Base-by-base conservation (phyloP, 2,329 filamentous ascomycete genomes). In the Trichoderma gracile region DNA sequence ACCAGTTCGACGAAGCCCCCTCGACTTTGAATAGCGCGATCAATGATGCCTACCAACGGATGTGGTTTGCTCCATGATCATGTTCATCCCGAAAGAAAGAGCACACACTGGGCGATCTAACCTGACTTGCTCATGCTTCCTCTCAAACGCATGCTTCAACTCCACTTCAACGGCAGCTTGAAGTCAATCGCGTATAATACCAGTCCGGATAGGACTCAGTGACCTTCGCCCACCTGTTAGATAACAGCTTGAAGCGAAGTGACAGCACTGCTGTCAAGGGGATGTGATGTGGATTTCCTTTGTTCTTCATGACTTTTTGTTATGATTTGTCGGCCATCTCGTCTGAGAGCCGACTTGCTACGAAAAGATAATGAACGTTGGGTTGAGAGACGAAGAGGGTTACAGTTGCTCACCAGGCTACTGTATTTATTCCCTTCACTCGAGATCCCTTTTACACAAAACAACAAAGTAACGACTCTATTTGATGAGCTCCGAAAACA, bases 221-320 rank as follows among this genome's bases (percentile, higher is more conserved):
- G 64, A 65, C 53, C 45, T 45, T 57, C 17, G 21, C 52, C 38
- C 60, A 14, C 38, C 49, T 62, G 43, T 63, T 43, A 46, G 15
- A 50, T 8, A n/a, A 65, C 57, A 47, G 59, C 64, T 57, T 50
- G 27, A 12, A 52, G 52, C 43, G 53, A 52, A 46, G 15, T 56
- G 52, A 38, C 52, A 15, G 58, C 17, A 21, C 21, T 10, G n/a
- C 49, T 56, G 57, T 53, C 43, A 42, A 47, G 52, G 49, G n/a
- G 64, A 63, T 58, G 33, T 57, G 50, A 53, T 40, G 64, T 47
- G 27, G 40, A 53, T 63, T 65, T 65, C 54, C 45, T 65, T 63
- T 63, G 64, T 65, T 19, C 21, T 65, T 56, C 46, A 65, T 63
- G 58, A 45, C 49, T 65, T 50, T 60, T 63, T 58, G 30, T 30